Evolutionary conservation across 108 stramenopile species (phyloP).

Genomic region (Fistulifera solaris): DNA sequence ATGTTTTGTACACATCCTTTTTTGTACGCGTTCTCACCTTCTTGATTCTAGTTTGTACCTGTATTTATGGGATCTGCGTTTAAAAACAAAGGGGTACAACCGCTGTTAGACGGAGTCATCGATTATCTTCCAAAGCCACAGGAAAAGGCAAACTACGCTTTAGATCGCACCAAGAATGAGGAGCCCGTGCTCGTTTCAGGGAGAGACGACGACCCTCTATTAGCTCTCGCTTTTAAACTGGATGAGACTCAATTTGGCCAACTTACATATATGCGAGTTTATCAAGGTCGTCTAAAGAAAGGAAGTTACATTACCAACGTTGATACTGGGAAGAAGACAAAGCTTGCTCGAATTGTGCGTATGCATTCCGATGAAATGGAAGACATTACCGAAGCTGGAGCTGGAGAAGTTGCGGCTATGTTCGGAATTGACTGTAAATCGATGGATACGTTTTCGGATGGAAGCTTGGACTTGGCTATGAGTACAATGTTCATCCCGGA

Average conservation of each 20-base stretch:
- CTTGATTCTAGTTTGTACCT: conserved; percentile 77
- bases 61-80: conserved; percentile 99
- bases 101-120: conserved; percentile 94
- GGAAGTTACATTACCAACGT: conserved; percentile 82
- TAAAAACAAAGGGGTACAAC: conserved; percentile 99
- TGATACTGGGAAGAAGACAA: conserved; percentile 79
- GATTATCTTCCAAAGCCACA: conserved; percentile 91
- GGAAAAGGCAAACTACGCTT: conserved; percentile 88
- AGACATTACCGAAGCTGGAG: conserved; percentile 89
- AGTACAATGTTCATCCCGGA: conserved; percentile 96
- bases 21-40: too few species aligned
- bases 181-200: conserved; percentile 51
- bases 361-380: conserved; percentile 99
- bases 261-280: conserved; percentile 97
- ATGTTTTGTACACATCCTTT: too few species aligned
- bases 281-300: conserved; percentile 91
- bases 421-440: conserved; percentile 97
- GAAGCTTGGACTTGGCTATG: conserved; percentile 81
- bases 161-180: conserved; percentile 85
- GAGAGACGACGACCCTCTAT: conserved; percentile 65
- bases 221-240: conserved; percentile 98
- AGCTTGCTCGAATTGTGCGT: conserved; percentile 93
- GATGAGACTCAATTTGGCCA: conserved; percentile 98
- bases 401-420: conserved; percentile 99
- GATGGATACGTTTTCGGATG: conserved; percentile 98